phyloP scores from a whole-genome alignment of 2,329 filamentous ascomycete species.

The Microsporum audouinii region DNA sequence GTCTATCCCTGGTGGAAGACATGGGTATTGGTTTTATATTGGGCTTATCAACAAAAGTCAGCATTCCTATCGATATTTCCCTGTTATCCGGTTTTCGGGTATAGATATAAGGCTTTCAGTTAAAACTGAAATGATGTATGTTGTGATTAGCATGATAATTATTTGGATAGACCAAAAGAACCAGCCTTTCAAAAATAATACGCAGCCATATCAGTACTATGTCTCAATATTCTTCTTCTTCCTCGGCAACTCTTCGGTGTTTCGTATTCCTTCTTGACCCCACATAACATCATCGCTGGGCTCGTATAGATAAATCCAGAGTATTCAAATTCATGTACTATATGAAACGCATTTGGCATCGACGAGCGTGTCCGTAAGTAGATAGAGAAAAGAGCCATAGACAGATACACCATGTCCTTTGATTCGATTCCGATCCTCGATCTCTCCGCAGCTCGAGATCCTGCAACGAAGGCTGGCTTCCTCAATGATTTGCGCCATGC shows the following conservation, averaged over 20 bases:
- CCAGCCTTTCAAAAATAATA: not conserved
- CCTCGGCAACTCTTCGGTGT: not conserved
- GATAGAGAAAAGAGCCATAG: not conserved
- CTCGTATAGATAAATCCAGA: not conserved
- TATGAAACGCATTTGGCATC: not conserved
- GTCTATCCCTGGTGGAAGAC: constrained; percentile 1
- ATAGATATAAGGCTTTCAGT: not conserved
- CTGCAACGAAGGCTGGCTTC: constrained; percentile 59
- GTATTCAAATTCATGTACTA: not conserved
- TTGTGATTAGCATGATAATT: not conserved
- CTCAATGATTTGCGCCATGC: constrained; percentile 60
- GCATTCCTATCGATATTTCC: not conserved
- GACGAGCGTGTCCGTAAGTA: not conserved
- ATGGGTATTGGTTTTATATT: not conserved
- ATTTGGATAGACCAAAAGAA: not conserved
- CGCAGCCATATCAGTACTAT: not conserved
- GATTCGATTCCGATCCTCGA: constrained; percentile 66
- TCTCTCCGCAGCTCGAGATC: constrained; percentile 53
- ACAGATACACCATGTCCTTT: constrained; percentile 49
- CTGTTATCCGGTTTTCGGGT: not conserved
- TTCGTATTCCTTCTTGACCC: not conserved
- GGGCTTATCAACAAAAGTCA: not conserved
- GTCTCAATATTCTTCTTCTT: not conserved
- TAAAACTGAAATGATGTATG: not conserved
- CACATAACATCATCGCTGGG: not conserved